Conservation (phyloP, 768 basidiomycete genomes). For the Tylopilus intermedius region DNA sequence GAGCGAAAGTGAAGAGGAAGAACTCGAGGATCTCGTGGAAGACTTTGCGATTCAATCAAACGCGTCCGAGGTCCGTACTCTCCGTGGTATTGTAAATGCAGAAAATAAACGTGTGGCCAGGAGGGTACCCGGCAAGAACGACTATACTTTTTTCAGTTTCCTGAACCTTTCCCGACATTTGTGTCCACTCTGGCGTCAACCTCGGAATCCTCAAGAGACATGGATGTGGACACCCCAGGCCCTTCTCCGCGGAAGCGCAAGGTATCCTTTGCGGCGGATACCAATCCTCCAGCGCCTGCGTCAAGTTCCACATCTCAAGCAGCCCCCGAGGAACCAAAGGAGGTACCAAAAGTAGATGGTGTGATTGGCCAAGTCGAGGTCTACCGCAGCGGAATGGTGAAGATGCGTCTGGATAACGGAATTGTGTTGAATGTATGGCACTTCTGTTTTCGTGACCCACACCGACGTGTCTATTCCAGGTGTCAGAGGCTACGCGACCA, state of each 20-base stretch:
- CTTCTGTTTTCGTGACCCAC: neutral
- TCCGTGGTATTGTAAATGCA: neutral
- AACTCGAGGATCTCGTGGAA: slow-evolving; percentile 71
- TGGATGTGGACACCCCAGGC: slow-evolving; percentile 33
- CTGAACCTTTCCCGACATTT: slow-evolving; percentile 78
- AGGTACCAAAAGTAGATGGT: slow-evolving; percentile 55
- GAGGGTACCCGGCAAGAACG: slow-evolving; percentile 54
- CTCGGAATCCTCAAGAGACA: slow-evolving; percentile 26
- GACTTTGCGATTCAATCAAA: slow-evolving; percentile 51
- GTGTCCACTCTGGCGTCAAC: slow-evolving; percentile 32
- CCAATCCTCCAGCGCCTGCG: slow-evolving; percentile 42
- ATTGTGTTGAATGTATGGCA: slow-evolving; percentile 73
- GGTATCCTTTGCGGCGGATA: slow-evolving; percentile 62
- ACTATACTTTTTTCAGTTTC: slow-evolving; percentile 90
- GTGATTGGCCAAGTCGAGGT: slow-evolving; percentile 81
- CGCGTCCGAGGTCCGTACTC: slow-evolving; percentile 35
- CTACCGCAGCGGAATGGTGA: slow-evolving; percentile 79
- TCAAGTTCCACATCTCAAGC: slow-evolving; percentile 17
- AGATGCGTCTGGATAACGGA: slow-evolving; percentile 77
- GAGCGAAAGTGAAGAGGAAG: slow-evolving; percentile 72
- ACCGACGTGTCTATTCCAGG: slow-evolving; percentile 38
- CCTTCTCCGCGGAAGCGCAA: slow-evolving; percentile 33
- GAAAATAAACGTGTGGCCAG: slow-evolving; percentile 27
- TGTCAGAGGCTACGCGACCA: slow-evolving; percentile 75
- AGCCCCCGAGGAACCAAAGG: slow-evolving; percentile 22